Percentiles rank a stretch among this genome's conserved stretches.
These are phyloP conservation scores for Brasenia schreberi DNA, from an alignment of 164 flowering plant species.

Conservation along the genomic window DNA sequence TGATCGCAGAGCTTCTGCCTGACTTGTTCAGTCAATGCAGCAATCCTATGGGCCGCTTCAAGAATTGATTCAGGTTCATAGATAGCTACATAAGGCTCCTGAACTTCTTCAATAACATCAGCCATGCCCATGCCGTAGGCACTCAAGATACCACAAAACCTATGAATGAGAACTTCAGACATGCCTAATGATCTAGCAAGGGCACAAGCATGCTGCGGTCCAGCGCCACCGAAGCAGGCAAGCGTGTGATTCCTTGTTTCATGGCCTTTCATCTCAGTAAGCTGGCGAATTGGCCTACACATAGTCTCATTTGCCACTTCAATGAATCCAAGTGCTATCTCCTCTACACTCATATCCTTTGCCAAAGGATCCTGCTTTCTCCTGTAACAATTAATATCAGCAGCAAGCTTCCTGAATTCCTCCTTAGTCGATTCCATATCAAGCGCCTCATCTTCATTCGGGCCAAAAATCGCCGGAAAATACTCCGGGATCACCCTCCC, in stretches of 20 bases:
- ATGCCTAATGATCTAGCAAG: slow-evolving; percentile 89
- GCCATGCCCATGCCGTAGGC: slow-evolving; percentile 99
- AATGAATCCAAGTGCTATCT: slow-evolving; percentile 89
- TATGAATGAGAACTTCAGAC: slow-evolving; percentile 85
- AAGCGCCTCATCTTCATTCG: slow-evolving; percentile 73
- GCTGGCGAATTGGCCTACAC: slow-evolving; percentile 95
- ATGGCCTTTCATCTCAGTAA: slow-evolving; percentile 98
- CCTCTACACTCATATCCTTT: slow-evolving; percentile 84
- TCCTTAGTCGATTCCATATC: slow-evolving; percentile 56
- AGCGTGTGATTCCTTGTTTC: slow-evolving; percentile 92
- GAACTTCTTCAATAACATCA: slow-evolving; percentile 91
- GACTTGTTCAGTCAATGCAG: slow-evolving; percentile 40
- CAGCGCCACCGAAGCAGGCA: slow-evolving; percentile 99
- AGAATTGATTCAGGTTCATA: slow-evolving; percentile 47
- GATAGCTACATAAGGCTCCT: slow-evolving; percentile 84
- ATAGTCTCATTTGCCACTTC: slow-evolving; percentile 98
- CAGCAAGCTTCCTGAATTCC: slow-evolving; percentile 71
- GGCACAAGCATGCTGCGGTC: slow-evolving; percentile 98
- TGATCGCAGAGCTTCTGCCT: slow-evolving; percentile 53
- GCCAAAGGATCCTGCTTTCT: slow-evolving; percentile 58
- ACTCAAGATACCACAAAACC: slow-evolving; percentile 91
- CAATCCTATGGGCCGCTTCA: slow-evolving; percentile 62
- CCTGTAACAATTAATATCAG: slow-evolving; percentile 52
- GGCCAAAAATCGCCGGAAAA: slow-evolving; percentile 93
- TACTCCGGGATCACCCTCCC: slow-evolving; percentile 87